Base-by-base conservation (phyloP, 768 basidiomycete genomes). In the Podaxis sp. region DNA sequence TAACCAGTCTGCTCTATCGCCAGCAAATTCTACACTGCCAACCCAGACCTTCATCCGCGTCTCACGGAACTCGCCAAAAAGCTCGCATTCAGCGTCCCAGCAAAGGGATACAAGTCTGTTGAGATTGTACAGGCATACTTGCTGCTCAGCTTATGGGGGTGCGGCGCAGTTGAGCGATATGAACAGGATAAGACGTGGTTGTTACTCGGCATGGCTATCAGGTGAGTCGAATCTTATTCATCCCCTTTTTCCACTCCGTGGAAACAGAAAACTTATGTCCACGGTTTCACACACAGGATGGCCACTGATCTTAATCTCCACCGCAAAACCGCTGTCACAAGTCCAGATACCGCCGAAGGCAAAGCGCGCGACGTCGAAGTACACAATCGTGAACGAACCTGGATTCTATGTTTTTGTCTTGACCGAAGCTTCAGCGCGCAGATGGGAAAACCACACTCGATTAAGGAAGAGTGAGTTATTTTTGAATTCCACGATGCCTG, bases 181-280 rank as follows among this genome's bases (percentile, higher is more conserved):
- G 96, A 99, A 72, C 94, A 96, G 68, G 96, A 99, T 75, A 87
- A 90, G 68, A 98, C 96, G 0, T 99, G 95, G 93, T 72, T 94
- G 66, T 77, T 92, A 15, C 76, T 98, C 26, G 95, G 95, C 37
- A 93, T 95, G 89, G 89, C 83, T 5, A 91, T 90, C 66, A 82
- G 91, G 89, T 88, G 63, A 55, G 85, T 77, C 8, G 33, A 46
- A 6, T 33, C 33, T 33, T 33, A 10, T 33, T 33, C n/a, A 20
- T 20, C 17, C 15, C 17, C n/a, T 6, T 44, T 3, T 44, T n/a
- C 0, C n/a, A 7, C 5, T 20, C 1, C 8, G 10, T 46, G 4
- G 49, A 46, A 33, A 44, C 13, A 36, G 36, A 20, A 49, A 55
- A 20, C 53, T 51, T 17, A 48, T 64, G n/a, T 33, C 26, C 10